Evolutionary conservation across 106 monocot genomes (phyloP).

Genomic region (Dendrobium huoshanense): DNA sequence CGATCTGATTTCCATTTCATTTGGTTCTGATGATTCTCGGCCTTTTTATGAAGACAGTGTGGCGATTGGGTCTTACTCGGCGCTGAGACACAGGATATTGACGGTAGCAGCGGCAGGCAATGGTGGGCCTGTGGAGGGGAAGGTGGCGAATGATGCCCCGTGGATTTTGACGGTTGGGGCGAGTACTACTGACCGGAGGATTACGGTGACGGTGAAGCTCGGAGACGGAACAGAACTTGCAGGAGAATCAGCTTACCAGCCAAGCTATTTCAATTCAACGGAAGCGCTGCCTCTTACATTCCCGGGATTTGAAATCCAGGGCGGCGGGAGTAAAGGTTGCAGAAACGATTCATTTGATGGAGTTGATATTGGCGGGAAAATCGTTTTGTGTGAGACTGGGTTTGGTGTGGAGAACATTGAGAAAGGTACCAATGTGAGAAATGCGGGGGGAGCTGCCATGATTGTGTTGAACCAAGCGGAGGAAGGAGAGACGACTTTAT

Average conservation of each 20-base stretch:
- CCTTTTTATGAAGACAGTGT: conserved; percentile 8
- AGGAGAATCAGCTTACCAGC: conserved; percentile 26
- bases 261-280: not conserved
- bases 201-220: conserved; percentile 21
- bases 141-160: conserved; percentile 20
- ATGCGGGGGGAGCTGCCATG: conserved; percentile 41
- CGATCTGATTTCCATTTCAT: conserved; percentile 20
- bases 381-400: conserved; percentile 19
- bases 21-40: not conserved
- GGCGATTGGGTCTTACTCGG: conserved; percentile 17
- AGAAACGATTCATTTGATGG: conserved; percentile 5
- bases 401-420: not conserved
- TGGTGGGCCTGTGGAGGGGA: conserved; percentile 6
- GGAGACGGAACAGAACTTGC: conserved; percentile 18
- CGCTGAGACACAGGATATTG: conserved; percentile 20
- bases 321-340: not conserved
- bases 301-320: not conserved
- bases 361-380: conserved; percentile 17
- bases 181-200: conserved; percentile 24
- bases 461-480: conserved; percentile 10
- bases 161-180: conserved; percentile 36
- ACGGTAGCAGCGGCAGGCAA: conserved; percentile 25
- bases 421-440: conserved; percentile 18
- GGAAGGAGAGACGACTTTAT: not conserved
- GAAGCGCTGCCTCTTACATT: not conserved